Base-by-base conservation (phyloP, 805 yeast species). In the Candida nanaspora region DNA sequence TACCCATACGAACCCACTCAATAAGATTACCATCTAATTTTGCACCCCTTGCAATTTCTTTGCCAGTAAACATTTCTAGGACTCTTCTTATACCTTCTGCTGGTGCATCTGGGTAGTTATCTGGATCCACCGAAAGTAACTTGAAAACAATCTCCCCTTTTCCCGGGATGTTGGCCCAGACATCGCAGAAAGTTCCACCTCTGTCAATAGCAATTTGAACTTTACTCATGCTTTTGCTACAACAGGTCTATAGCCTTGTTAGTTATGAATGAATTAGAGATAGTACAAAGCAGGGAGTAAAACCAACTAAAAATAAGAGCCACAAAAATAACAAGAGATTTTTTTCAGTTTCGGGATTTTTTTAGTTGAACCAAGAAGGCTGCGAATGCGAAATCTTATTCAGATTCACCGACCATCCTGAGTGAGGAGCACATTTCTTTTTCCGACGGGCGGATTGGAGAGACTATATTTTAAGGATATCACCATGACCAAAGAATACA, bases 141-240 rank as follows among this genome's bases (percentile, higher is more conserved):
- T 53, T 53, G 44, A 53, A 72, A 41, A 59, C 59, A 7, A 41
- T 35, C 40, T 72, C 76, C 2, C 53, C 59, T 33, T 62, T 59
- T 29, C 54, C 57, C 2, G 74, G 74, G 26, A 69, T 62, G 37
- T 59, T 62, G 36, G 74, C 75, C 41, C 68, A 62, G 29, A 70
- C 69, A 48, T 71, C 76, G 35, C 70, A 64, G 51, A 71, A 71
- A 11, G 72, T 68, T 44, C 74, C 74, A 36, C 74, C 74, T 22
- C 54, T 47, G 33, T 50, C 54, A 7, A 43, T 43, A 18, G 46
- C 44, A 6, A 44, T 44, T 39, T 41, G 34, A 6, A 31, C 34
- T 31, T 18, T 31, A 5, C 19, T 22, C 34, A 31, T 29, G 11
- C 6, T 29, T 7, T 4, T 23, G 7, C 11, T 7, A 23, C 10